These are phyloP conservation scores for Aspergillus melleus DNA, from an alignment of 2,329 filamentous ascomycete genomes.

Conservation along the genomic window DNA sequence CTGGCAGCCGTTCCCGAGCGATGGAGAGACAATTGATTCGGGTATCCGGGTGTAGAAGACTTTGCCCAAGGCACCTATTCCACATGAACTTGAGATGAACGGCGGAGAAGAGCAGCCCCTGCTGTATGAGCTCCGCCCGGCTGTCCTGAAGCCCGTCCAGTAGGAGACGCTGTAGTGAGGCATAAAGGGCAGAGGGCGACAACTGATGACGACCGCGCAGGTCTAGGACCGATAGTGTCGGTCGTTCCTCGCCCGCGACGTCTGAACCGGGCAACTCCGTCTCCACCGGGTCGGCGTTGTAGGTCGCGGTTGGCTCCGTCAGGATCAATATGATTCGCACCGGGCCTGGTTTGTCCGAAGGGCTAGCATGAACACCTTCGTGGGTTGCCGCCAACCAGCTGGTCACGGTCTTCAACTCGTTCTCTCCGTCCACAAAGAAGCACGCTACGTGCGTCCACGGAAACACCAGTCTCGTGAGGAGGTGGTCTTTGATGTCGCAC, in stretches of 20 bases:
- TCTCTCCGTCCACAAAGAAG: constrained; percentile 15
- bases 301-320: constrained; percentile 1
- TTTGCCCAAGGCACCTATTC: background rate
- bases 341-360: background rate
- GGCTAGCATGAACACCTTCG: background rate
- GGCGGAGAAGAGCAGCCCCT: constrained; percentile 13
- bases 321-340: constrained; percentile 14
- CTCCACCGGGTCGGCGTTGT: constrained; percentile 1
- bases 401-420: constrained; percentile 8
- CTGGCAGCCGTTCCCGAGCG: constrained; percentile 8
- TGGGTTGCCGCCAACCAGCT: constrained; percentile 6
- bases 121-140: constrained; percentile 1
- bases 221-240: constrained; percentile 9
- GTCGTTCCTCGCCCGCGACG: background rate
- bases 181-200: constrained; percentile 14
- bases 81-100: constrained; percentile 14
- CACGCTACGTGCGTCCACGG: constrained; percentile 17
- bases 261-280: background rate
- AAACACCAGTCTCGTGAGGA: constrained; percentile 2
- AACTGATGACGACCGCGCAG: constrained; percentile 12
- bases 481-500: background rate
- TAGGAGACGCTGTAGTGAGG: constrained; percentile 14
- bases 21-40: constrained; percentile 6
- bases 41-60: background rate
- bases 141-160: constrained; percentile 5